Conservation (phyloP, 78 protist genomes). For the Isochrysis galbana region DNA sequence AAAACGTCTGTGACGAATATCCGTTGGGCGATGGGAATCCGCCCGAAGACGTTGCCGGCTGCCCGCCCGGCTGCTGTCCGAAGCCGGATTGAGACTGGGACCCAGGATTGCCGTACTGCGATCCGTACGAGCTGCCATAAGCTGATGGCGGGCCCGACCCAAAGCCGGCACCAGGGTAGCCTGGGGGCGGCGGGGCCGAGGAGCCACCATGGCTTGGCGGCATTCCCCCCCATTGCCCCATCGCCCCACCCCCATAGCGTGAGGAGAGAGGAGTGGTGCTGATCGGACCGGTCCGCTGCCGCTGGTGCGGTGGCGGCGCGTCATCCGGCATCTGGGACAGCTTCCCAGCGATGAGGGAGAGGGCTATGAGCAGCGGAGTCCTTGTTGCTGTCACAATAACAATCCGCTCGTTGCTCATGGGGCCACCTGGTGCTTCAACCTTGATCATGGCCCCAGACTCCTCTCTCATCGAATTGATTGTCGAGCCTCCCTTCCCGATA, state of each 20-base stretch:
- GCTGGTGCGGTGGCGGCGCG: not conserved
- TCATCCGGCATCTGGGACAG: not conserved
- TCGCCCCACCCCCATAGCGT: not conserved
- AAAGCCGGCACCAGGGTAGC: not conserved
- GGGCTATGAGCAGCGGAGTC: not conserved
- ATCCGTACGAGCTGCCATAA: not conserved
- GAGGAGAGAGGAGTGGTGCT: too few relatives aligned
- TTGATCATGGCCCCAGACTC: conserved; percentile 4
- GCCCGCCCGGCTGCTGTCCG: not conserved
- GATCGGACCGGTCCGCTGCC: not conserved
- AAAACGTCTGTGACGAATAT: not conserved
- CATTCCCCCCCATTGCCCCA: not conserved
- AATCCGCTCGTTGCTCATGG: not conserved
- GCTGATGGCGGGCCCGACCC: not conserved
- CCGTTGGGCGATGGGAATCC: not conserved
- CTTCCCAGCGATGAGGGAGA: not conserved
- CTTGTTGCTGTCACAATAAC: not conserved
- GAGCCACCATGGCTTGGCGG: not conserved
- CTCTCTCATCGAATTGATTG: not conserved
- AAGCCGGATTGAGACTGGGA: not conserved
- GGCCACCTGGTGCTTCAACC: not conserved
- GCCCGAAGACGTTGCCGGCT: not conserved
- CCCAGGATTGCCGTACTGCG: not conserved
- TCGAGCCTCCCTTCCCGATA: not conserved
- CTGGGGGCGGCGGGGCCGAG: not conserved